Evolutionary conservation across 1,139 yeast genomes (phyloP).

Genomic region (Pichia sp.): DNA sequence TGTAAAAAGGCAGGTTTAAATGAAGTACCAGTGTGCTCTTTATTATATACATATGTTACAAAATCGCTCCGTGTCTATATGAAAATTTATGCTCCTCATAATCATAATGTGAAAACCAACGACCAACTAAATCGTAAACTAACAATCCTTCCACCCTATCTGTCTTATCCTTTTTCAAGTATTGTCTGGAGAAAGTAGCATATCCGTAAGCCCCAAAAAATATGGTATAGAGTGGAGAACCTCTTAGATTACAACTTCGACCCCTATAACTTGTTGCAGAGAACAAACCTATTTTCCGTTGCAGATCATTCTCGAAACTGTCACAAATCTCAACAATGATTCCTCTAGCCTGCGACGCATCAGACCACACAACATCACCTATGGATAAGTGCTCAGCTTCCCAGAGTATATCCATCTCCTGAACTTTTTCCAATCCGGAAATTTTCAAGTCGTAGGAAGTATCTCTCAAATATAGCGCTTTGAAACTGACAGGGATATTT

Average conservation of each 20-base stretch:
- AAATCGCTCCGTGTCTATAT: constrained; percentile 1
- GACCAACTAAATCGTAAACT: constrained; percentile 21
- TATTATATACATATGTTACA: not conserved
- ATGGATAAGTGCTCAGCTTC: constrained; percentile 7
- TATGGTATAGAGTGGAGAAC: constrained; percentile 8
- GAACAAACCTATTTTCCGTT: not conserved
- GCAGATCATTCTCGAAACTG: not conserved
- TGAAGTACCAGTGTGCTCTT: not conserved
- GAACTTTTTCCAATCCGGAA: not conserved
- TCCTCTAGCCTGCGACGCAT: constrained; percentile 11
- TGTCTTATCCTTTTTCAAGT: constrained; percentile 8
- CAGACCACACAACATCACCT: constrained; percentile 16
- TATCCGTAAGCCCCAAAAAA: constrained; percentile 14
- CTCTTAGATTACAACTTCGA: not conserved
- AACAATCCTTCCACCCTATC: constrained; percentile 17
- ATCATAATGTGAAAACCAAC: constrained; percentile 20
- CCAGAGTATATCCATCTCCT: constrained; percentile 1
- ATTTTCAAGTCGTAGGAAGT: not conserved
- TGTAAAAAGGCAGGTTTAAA: not conserved
- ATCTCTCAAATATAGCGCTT: not conserved
- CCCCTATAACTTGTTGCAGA: not conserved
- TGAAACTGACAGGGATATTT: not conserved
- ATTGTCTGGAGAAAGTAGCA: constrained; percentile 11
- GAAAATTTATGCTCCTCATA: constrained; percentile 13
- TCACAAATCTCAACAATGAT: constrained; percentile 10